Conservation (phyloP, 1,139 yeast genomes). For the Debaryomyces coudertii region DNA sequence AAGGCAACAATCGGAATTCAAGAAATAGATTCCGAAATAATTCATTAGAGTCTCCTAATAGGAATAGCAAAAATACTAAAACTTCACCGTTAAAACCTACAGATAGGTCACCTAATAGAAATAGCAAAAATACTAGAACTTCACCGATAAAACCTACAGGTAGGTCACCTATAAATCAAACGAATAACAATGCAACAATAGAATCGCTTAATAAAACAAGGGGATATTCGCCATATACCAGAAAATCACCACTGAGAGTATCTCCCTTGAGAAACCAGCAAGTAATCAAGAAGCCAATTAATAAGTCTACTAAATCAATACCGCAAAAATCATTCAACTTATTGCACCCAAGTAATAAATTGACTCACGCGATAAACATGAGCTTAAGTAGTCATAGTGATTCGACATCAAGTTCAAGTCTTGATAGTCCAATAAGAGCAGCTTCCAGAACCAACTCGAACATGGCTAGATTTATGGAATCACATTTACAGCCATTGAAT, state of each 20-base stretch:
- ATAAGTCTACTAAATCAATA: not conserved
- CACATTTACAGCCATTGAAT: constrained; percentile 34
- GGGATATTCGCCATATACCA: constrained; percentile 11
- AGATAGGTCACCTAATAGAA: constrained; percentile 12
- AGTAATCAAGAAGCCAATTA: constrained; percentile 1
- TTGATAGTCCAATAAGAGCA: constrained; percentile 24
- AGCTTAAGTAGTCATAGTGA: constrained; percentile 16
- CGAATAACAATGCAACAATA: not conserved
- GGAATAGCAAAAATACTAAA: constrained; percentile 4
- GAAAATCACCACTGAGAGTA: constrained; percentile 16
- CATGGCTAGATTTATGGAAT: constrained; percentile 17
- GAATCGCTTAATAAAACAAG: not conserved
- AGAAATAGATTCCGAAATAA: constrained; percentile 8
- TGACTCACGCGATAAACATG: constrained; percentile 25
- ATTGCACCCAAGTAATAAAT: constrained; percentile 13
- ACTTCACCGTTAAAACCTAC: constrained; percentile 10
- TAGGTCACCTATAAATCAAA: constrained; percentile 6
- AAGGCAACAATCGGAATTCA: constrained; percentile 10
- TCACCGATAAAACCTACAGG: constrained; percentile 9
- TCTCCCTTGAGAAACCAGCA: constrained; percentile 8
- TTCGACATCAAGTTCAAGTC: constrained; percentile 13
- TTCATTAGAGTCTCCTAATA: constrained; percentile 9
- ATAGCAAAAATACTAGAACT: constrained; percentile 2
- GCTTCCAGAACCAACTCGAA: constrained; percentile 16
- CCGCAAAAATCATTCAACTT: not conserved